phyloP scores from a whole-genome alignment of 345 rosid species.

The Sisymbrium altissimum region DNA sequence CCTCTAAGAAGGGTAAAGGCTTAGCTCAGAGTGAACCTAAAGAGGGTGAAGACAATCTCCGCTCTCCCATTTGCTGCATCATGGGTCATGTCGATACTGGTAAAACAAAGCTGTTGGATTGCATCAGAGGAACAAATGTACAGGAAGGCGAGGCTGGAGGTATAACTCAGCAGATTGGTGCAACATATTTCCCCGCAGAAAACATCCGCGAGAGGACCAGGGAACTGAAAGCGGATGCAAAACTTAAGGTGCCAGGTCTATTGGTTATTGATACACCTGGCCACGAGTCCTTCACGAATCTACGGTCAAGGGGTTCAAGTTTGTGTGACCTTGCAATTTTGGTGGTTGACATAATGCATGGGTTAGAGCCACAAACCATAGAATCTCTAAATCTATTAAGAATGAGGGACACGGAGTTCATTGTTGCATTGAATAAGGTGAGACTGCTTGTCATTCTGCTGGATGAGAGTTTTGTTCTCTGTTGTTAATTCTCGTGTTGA shows the following conservation, averaged over 20 bases:
- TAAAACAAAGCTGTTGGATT: slow-evolving; percentile 92
- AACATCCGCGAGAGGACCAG: slow-evolving; percentile 92
- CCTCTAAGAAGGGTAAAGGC: slow-evolving; percentile 40
- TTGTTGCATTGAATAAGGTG: slow-evolving; percentile 93
- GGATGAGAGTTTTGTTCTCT: slow-evolving; percentile 2
- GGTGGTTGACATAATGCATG: slow-evolving; percentile 96
- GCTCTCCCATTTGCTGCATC: slow-evolving; percentile 94
- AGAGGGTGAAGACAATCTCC: slow-evolving; percentile 58
- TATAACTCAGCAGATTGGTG: slow-evolving; percentile 98
- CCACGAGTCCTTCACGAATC: slow-evolving; percentile 85
- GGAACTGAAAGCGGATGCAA: slow-evolving; percentile 93
- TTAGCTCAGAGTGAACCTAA: slow-evolving; percentile 35
- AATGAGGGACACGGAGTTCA: slow-evolving; percentile 85
- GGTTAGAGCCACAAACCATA: slow-evolving; percentile 86
- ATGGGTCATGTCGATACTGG: slow-evolving; percentile 99
- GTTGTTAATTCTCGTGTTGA: not conserved
- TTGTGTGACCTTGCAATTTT: slow-evolving; percentile 94
- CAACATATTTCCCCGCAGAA: slow-evolving; percentile 90
- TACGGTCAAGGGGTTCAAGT: slow-evolving; percentile 90
- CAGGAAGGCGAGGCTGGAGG: slow-evolving; percentile 99
- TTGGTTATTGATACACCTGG: slow-evolving; percentile 99
- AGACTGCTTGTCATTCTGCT: slow-evolving; percentile 21
- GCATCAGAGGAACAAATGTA: slow-evolving; percentile 93
- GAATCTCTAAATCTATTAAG: slow-evolving; percentile 87
- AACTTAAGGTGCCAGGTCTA: slow-evolving; percentile 87